These are phyloP conservation scores for Cornus kousa DNA, from an alignment of 148 eudicot genomes.

Conservation along the genomic window DNA sequence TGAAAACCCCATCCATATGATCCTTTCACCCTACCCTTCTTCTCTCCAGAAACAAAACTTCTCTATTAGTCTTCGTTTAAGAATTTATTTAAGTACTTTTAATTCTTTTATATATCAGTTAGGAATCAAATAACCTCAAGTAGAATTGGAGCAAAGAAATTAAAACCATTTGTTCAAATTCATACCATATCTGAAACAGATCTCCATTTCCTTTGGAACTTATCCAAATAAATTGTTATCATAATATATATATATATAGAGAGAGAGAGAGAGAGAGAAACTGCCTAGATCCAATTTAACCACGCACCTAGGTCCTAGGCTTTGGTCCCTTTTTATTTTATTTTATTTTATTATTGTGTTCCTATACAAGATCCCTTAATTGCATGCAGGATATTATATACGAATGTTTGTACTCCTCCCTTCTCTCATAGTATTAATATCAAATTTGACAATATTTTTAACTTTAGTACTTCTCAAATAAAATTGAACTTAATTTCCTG, in stretches of 20 bases:
- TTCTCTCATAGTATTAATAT: too few species aligned
- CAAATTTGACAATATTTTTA: too few species aligned
- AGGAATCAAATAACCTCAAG: background rate
- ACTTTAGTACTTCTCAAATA: too few species aligned
- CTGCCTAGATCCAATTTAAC: too few species aligned
- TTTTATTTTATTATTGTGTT: background rate
- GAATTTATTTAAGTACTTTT: background rate
- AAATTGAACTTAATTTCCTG: too few species aligned
- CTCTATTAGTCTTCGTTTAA: background rate
- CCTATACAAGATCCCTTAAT: background rate
- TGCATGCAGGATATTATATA: background rate
- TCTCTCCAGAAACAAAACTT: slow-evolving; percentile 7
- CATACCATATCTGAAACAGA: background rate
- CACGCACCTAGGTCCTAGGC: background rate
- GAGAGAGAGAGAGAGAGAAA: too few species aligned
- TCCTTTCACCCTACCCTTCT: background rate
- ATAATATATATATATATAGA: too few species aligned
- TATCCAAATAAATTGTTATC: background rate
- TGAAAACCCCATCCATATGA: slow-evolving; percentile 8
- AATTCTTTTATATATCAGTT: background rate
- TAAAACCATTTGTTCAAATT: background rate
- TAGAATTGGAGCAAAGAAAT: background rate
- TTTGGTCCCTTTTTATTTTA: background rate
- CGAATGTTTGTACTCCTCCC: too few species aligned
- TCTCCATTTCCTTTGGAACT: background rate